Evolutionary conservation across 345 rosid species (phyloP), one percentile per base, ranked within the genome.

Genomic region (Cardamine chenopodiifolia): DNA sequence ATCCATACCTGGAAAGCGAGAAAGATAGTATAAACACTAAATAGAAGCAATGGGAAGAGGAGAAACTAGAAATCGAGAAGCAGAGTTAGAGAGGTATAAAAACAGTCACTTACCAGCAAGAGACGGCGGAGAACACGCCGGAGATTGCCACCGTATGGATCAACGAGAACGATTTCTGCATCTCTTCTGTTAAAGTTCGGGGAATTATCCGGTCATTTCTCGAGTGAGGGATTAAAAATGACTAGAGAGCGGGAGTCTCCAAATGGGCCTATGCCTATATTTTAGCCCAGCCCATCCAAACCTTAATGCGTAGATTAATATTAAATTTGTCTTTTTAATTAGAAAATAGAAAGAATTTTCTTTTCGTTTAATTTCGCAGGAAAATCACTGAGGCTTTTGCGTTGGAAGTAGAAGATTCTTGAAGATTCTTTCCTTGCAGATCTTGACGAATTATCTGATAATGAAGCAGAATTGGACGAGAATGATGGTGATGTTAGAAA

Each of bases 71-170:
- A 15, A 60, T 26, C 1, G 20, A 56, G 8, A 45, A 5, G 14
- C 19, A 0, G 54, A 61, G 70, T 44, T 31, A 17, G 11, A 12
- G 40, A 55, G 68, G 71, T 52, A 4, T 52, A 4, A 2, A 14
- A 20, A 11, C 1, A 25, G 29, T 31, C 10, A 22, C 15, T 80
- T 56, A 91, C 97, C 96, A 87, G 81, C 69, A 82, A 53, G 97
- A 83, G 44, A 92, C 77, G 73, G 96, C 97, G 52, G 97, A 92
- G 91, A 95, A 95, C 14, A 80, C 82, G 58, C 88, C 94, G 14
- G 96, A 89, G 15, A 94, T 81, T 50, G 86, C 87, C 39, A 95
- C 70, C 20, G 97, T 90, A 68, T 89, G 99, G 47, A 95, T 62
- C 53, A 92, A 78, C 68, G 86, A 83, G 78, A 95, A 86, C 26